Evolutionary conservation across 2,329 filamentous ascomycete genomes (phyloP).

Genomic region (Diaporthe vexans): DNA sequence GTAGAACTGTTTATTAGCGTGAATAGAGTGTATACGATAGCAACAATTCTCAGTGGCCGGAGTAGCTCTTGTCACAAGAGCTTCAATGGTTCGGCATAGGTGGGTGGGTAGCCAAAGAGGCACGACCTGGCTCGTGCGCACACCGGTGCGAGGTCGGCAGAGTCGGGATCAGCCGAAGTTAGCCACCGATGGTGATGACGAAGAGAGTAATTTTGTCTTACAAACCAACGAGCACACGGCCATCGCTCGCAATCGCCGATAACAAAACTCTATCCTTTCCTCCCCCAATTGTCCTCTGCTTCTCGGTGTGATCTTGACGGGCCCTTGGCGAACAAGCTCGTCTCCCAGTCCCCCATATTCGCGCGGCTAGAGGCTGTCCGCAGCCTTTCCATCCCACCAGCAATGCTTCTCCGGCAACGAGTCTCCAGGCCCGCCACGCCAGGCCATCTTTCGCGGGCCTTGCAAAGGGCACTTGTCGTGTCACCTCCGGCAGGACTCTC

Average conservation of each 20-base stretch:
- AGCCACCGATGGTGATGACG: constrained; percentile 30
- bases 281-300: neutral
- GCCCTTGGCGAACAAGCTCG: neutral
- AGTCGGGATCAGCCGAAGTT: constrained; percentile 20
- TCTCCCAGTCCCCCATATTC: neutral
- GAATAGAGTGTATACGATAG: neutral
- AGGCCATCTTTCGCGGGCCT: constrained; percentile 34
- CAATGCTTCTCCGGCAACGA: constrained; percentile 44
- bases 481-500: constrained; percentile 31
- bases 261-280: neutral
- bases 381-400: constrained; percentile 12
- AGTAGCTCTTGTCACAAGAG: neutral
- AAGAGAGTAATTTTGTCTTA: constrained; percentile 30
- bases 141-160: constrained; percentile 19
- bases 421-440: constrained; percentile 39
- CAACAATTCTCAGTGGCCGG: neutral
- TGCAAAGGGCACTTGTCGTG: constrained; percentile 33
- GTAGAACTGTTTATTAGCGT: neutral
- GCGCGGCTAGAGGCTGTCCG: constrained; percentile 11
- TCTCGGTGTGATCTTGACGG: neutral
- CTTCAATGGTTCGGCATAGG: neutral
- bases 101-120: no score
- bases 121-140: constrained; percentile 17
- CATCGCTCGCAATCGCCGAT: neutral
- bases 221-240: constrained; percentile 11